These are phyloP conservation scores for Globisporangium nagaii DNA, from an alignment of 352 stramenopile species.

Conservation along the genomic window DNA sequence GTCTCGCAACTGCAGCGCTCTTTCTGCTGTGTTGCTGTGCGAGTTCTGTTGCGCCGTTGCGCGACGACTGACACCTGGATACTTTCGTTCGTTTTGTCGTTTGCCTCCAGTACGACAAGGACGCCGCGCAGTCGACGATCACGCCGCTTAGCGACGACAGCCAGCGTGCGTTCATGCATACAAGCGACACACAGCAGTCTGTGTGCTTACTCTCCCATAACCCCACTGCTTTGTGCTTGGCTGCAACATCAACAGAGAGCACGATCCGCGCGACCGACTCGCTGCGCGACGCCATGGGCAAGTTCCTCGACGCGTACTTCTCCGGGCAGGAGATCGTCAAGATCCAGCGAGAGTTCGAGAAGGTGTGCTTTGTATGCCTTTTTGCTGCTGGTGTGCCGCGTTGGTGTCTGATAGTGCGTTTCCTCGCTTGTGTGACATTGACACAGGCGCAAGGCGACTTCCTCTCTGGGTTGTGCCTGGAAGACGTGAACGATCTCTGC, in stretches of 20 bases:
- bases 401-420: too few species aligned
- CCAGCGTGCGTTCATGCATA: slow-evolving; percentile 4
- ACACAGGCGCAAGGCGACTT: slow-evolving; percentile 46
- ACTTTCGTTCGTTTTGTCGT: not conserved
- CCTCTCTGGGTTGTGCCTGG: slow-evolving; percentile 47
- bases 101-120: slow-evolving; percentile 14
- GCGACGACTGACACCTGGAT: not conserved
- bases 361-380: slow-evolving; percentile 29
- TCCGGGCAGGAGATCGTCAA: slow-evolving; percentile 44
- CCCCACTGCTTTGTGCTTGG: not conserved
- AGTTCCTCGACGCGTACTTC: slow-evolving; percentile 65
- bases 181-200: not conserved
- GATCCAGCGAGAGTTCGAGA: slow-evolving; percentile 55
- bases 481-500: slow-evolving; percentile 70
- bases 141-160: not conserved
- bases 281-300: slow-evolving; percentile 40
- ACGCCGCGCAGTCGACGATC: slow-evolving; percentile 7
- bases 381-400: slow-evolving; percentile 1
- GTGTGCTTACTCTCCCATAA: not conserved
- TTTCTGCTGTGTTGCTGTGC: not conserved
- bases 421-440: not conserved
- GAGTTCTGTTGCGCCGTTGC: not conserved
- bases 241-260: slow-evolving; percentile 5
- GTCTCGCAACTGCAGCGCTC: slow-evolving; percentile 1
- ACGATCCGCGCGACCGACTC: slow-evolving; percentile 36